Evolutionary conservation across 306 rosid genomes (phyloP).

Genomic region (Quercus agrifolia): DNA sequence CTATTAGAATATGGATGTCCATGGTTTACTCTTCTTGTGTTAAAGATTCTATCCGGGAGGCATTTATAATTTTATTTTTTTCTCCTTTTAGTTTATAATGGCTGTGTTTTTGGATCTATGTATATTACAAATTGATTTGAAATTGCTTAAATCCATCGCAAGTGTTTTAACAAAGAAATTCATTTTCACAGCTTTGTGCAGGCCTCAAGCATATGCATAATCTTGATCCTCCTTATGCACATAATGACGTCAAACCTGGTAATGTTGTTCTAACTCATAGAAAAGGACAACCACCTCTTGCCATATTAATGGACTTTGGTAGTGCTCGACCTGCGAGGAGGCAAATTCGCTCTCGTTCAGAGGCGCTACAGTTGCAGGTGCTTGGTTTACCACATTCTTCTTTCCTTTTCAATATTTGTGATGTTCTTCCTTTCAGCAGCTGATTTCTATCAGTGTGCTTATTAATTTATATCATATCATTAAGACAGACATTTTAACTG

Average conservation of each 20-base stretch:
- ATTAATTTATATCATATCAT: not conserved
- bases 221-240: constrained; percentile 94
- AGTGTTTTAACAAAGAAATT: constrained; percentile 32
- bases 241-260: constrained; percentile 97
- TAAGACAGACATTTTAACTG: not conserved
- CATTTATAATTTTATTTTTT: not conserved
- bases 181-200: constrained; percentile 80
- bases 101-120: constrained; percentile 7
- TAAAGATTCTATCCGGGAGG: not conserved
- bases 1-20: constrained; percentile 5
- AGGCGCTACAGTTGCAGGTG: constrained; percentile 97
- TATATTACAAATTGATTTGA: not conserved
- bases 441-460: not conserved
- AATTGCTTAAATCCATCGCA: constrained; percentile 6
- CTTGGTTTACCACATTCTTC: constrained; percentile 1
- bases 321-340: constrained; percentile 92
- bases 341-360: constrained; percentile 71
- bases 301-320: constrained; percentile 98
- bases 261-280: constrained; percentile 77
- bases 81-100: not conserved
- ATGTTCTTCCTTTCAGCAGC: not conserved
- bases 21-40: constrained; percentile 18
- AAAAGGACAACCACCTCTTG: constrained; percentile 79
- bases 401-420: not conserved
- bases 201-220: constrained; percentile 96